A percentile compares a stretch with the other conserved stretches of the same genome.
phyloP scores from a whole-genome alignment of 371 early-diverging fungal genomes.

The Mucor piriformis region DNA sequence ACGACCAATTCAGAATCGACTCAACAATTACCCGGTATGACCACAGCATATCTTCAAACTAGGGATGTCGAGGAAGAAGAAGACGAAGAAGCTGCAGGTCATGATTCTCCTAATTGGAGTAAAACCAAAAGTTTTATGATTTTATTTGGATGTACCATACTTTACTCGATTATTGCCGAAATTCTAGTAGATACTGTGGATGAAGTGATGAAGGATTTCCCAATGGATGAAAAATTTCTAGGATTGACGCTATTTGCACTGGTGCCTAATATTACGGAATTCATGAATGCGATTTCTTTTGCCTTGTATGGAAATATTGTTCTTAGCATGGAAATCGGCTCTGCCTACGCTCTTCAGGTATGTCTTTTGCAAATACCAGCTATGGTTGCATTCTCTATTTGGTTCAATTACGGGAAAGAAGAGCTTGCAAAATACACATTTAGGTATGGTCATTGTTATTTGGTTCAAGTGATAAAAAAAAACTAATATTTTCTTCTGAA shows the following conservation, averaged over 20 bases:
- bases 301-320: constrained; percentile 92
- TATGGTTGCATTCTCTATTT: constrained; percentile 84
- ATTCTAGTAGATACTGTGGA: constrained; percentile 80
- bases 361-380: constrained; percentile 94
- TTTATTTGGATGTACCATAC: constrained; percentile 79
- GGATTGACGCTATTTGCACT: constrained; percentile 94
- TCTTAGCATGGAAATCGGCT: constrained; percentile 92
- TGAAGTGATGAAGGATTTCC: constrained; percentile 62
- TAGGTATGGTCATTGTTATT: constrained; percentile 33
- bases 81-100: constrained; percentile 75
- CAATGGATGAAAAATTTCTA: constrained; percentile 85
- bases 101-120: constrained; percentile 95
- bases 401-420: constrained; percentile 59
- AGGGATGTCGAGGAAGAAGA: constrained; percentile 46
- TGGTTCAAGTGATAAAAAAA: constrained; percentile 20
- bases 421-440: constrained; percentile 44
- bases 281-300: constrained; percentile 96
- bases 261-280: constrained; percentile 95
- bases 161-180: constrained; percentile 90
- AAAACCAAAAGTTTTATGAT: constrained; percentile 80
- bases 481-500: constrained; percentile 28
- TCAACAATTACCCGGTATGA: not conserved
- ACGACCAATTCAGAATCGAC: not conserved
- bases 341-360: constrained; percentile 95
- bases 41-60: not conserved